Percentiles rank a stretch among this genome's conserved stretches.
phyloP scores from a whole-genome alignment of 1,284 basidiomycete species.

The Tilletia setariae region DNA sequence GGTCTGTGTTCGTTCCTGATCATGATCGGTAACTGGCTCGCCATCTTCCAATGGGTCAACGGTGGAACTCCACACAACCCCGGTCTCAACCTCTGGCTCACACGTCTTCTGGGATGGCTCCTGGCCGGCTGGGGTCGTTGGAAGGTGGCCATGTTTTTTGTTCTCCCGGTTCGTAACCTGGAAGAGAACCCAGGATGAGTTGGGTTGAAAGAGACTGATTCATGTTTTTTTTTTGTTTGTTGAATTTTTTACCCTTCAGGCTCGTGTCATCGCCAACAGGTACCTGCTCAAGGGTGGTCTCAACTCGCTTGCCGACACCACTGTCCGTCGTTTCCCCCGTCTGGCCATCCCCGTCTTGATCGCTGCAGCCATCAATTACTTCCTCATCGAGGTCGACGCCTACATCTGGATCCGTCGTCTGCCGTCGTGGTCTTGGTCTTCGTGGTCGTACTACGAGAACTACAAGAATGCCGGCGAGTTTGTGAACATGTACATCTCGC shows the following conservation, averaged over 20 bases:
- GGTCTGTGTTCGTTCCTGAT: slow-evolving; percentile 35
- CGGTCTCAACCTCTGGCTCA: slow-evolving; percentile 38
- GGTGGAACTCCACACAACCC: slow-evolving; percentile 38
- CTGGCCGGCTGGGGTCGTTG: slow-evolving; percentile 20
- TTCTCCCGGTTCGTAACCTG: no score
- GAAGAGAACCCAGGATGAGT: no score
- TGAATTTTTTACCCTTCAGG: slow-evolving; percentile 44
- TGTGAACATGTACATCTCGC: slow-evolving; percentile 36
- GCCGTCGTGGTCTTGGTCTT: slow-evolving; percentile 40
- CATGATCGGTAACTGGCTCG: slow-evolving; percentile 44
- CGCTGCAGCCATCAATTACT: slow-evolving; percentile 42
- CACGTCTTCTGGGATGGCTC: slow-evolving; percentile 31
- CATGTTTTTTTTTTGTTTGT: no score
- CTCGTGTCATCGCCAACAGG: slow-evolving; percentile 42
- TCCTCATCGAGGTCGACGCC: slow-evolving; percentile 41
- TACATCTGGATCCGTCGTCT: slow-evolving; percentile 46
- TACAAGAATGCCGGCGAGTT: slow-evolving; percentile 41
- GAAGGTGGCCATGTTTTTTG: slow-evolving; percentile 38
- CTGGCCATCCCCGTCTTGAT: slow-evolving; percentile 35
- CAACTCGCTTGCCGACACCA: slow-evolving; percentile 36
- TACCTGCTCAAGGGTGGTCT: slow-evolving; percentile 43
- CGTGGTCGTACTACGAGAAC: slow-evolving; percentile 45
- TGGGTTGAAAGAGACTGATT: no score
- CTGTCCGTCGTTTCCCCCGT: slow-evolving; percentile 41
- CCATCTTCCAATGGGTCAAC: slow-evolving; percentile 42